phyloP scores from a whole-genome alignment of 2,329 filamentous ascomycete species.

The Epichloe baconii region DNA sequence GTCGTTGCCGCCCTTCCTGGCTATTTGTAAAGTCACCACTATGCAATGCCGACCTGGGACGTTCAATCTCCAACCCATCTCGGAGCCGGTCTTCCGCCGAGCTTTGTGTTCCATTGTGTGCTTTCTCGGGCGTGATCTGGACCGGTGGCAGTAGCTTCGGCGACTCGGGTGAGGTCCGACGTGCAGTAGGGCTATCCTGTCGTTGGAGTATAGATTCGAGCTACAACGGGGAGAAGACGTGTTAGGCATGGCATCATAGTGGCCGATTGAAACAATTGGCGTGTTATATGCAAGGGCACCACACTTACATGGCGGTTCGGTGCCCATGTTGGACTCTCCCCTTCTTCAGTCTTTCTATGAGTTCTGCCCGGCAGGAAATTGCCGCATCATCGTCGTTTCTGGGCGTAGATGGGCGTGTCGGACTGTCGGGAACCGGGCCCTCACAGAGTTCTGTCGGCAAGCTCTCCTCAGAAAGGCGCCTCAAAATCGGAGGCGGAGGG shows the following conservation, averaged over 20 bases:
- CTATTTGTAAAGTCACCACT: slow-evolving; percentile 50
- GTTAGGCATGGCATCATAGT: background rate
- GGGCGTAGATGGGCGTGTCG: slow-evolving; percentile 14
- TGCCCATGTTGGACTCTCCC: slow-evolving; percentile 63
- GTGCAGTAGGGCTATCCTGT: slow-evolving; percentile 10
- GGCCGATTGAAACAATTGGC: background rate
- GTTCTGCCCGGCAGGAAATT: slow-evolving; percentile 53
- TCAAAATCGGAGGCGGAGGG: slow-evolving; percentile 8
- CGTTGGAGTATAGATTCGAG: slow-evolving; percentile 25
- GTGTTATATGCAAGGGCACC: background rate
- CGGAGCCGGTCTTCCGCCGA: slow-evolving; percentile 29
- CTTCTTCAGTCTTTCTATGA: slow-evolving; percentile 76
- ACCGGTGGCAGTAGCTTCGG: slow-evolving; percentile 31
- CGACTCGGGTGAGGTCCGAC: slow-evolving; percentile 23
- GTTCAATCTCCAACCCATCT: slow-evolving; percentile 55
- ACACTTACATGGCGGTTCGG: slow-evolving; percentile 45
- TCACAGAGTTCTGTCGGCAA: slow-evolving; percentile 49
- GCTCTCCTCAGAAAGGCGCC: slow-evolving; percentile 43
- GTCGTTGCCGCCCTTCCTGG: slow-evolving; percentile 10
- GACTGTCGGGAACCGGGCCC: slow-evolving; percentile 36
- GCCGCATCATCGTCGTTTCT: slow-evolving; percentile 15
- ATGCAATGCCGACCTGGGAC: slow-evolving; percentile 66
- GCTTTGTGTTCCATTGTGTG: slow-evolving; percentile 11
- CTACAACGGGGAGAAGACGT: slow-evolving; percentile 11
- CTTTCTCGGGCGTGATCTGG: slow-evolving; percentile 34